These are phyloP conservation scores for Sclerotinia sclerotiorum DNA, from an alignment of 2,329 filamentous ascomycete genomes.

Conservation along the genomic window DNA sequence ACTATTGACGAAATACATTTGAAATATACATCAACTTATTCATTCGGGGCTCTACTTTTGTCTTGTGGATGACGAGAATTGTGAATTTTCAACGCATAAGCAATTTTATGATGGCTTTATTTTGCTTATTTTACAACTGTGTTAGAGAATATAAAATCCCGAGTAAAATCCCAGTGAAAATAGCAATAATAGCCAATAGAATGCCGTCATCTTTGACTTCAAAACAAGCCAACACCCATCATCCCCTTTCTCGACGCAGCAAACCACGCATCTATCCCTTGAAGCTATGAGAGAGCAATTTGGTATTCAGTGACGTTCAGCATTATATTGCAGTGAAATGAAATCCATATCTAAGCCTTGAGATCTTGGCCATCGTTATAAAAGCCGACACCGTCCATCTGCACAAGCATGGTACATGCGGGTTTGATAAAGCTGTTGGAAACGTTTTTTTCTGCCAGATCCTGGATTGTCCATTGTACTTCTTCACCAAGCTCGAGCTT, in stretches of 20 bases:
- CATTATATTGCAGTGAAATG: background rate
- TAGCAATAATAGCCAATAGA: background rate
- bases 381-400: slow-evolving; percentile 35
- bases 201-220: background rate
- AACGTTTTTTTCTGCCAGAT: slow-evolving; percentile 18
- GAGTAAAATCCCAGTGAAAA: background rate
- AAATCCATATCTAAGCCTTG: background rate
- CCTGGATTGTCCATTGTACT: slow-evolving; percentile 26
- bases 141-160: background rate
- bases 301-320: background rate
- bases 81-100: background rate
- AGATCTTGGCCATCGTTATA: slow-evolving; percentile 29
- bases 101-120: background rate
- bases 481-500: slow-evolving; percentile 33
- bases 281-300: background rate
- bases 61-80: background rate
- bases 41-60: background rate
- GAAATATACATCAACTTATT: background rate
- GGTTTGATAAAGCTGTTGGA: slow-evolving; percentile 25
- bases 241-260: background rate
- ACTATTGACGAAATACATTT: too few species aligned
- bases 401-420: slow-evolving; percentile 30
- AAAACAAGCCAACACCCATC: background rate
- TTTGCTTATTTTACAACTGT: background rate
- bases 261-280: background rate